Evolutionary conservation across 1,284 basidiomycete species (phyloP).

Genomic region (Fomes fomentarius): DNA sequence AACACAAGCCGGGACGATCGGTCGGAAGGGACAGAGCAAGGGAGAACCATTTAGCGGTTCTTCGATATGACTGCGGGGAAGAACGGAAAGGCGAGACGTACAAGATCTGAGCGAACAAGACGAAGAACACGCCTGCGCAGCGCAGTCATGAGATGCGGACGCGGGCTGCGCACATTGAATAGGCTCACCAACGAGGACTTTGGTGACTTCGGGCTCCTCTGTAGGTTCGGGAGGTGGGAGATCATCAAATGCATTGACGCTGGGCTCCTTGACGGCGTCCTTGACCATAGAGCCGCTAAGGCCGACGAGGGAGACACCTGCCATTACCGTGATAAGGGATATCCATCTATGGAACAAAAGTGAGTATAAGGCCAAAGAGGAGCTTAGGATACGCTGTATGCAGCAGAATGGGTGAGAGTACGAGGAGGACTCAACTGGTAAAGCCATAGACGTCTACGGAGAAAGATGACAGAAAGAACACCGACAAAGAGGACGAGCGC

Average conservation of each 20-base stretch:
- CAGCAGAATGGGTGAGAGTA: constrained; percentile 19
- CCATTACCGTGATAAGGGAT: constrained; percentile 89
- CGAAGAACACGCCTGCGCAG: constrained; percentile 78
- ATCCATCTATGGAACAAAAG: constrained; percentile 69
- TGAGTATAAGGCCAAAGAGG: constrained; percentile 5
- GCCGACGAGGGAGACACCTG: constrained; percentile 90
- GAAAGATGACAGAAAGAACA: constrained; percentile 89
- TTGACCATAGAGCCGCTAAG: constrained; percentile 89
- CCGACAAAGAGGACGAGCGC: constrained; percentile 98
- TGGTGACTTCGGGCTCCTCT: constrained; percentile 62
- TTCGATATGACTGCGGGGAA: constrained; percentile 11
- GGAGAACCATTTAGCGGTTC: too few species aligned
- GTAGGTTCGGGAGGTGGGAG: constrained; percentile 40
- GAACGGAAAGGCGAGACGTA: constrained; percentile 43
- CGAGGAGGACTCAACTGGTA: constrained; percentile 62
- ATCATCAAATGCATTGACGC: constrained; percentile 20
- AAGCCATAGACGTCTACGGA: constrained; percentile 78
- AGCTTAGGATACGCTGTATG: constrained; percentile 8
- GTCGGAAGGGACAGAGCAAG: constrained; percentile 2
- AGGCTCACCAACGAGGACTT: constrained; percentile 64
- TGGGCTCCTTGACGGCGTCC: constrained; percentile 59
- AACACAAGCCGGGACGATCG: constrained; percentile 6
- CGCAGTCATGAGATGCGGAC: constrained; percentile 12
- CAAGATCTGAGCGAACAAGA: constrained; percentile 98
- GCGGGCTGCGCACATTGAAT: constrained; percentile 8